phyloP scores from a whole-genome alignment of 192 early-diverging fungal genomes.

The Martensiomyces pterosporus region DNA sequence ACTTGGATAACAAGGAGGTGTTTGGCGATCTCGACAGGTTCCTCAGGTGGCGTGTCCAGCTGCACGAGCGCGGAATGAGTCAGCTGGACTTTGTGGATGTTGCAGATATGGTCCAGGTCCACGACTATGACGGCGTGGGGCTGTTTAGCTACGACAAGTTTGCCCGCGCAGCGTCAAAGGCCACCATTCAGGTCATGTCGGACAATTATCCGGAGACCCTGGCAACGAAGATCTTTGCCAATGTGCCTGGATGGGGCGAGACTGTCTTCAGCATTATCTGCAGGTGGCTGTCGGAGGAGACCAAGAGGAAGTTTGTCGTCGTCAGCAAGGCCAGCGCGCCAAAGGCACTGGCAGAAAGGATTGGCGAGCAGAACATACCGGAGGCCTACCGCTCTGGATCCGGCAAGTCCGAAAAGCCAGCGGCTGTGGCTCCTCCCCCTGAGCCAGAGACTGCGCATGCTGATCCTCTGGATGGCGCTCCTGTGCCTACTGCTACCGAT shows the following conservation, averaged over 20 bases:
- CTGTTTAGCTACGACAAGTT: conserved; percentile 50
- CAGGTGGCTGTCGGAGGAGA: conserved; percentile 55
- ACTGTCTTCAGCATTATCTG: conserved; percentile 55
- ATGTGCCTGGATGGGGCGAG: conserved; percentile 61
- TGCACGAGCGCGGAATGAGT: conserved; percentile 56
- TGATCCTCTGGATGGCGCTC: no score
- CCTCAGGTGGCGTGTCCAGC: conserved; percentile 60
- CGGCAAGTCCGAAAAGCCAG: conserved; percentile 9
- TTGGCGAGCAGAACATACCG: conserved; percentile 36
- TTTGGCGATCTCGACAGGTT: conserved; percentile 57
- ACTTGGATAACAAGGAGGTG: conserved; percentile 50
- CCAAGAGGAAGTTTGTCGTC: conserved; percentile 60
- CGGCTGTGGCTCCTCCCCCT: not conserved
- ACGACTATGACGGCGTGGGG: conserved; percentile 56
- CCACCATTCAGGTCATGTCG: conserved; percentile 52
- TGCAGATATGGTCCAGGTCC: conserved; percentile 58
- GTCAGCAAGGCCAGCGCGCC: conserved; percentile 44
- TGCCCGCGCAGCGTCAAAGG: conserved; percentile 53
- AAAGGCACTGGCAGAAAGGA: conserved; percentile 32
- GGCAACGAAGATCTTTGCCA: conserved; percentile 59
- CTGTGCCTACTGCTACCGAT: no score
- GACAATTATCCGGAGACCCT: conserved; percentile 66
- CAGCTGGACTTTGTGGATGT: conserved; percentile 56
- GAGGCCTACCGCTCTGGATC: conserved; percentile 21
- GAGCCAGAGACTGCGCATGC: not conserved